These are phyloP conservation scores for Capronia coronata DNA, from an alignment of 2,329 filamentous ascomycete species.

Conservation along the genomic window DNA sequence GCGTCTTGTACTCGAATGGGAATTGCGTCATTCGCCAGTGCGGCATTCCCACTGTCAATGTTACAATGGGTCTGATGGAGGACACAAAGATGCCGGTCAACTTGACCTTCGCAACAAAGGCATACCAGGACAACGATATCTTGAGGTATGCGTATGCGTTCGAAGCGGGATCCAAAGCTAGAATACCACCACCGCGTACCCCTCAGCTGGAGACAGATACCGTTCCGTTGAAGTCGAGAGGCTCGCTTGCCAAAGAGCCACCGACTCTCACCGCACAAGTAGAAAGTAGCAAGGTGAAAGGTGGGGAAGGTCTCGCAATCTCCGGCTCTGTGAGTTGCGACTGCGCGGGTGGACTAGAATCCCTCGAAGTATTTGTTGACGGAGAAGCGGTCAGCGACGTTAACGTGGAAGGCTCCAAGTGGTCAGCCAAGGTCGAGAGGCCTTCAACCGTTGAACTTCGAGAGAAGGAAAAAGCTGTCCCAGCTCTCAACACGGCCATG, in stretches of 20 bases:
- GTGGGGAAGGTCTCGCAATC: no score
- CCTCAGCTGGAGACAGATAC: not conserved
- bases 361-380: no score
- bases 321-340: no score
- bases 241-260: not conserved
- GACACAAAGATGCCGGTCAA: conserved; percentile 28
- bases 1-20: conserved; percentile 47
- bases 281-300: no score
- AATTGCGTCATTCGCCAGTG: conserved; percentile 33
- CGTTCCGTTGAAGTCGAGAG: not conserved
- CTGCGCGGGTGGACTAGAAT: no score
- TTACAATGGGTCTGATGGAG: conserved; percentile 29
- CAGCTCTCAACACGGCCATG: no score
- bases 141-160: not conserved
- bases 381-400: no score
- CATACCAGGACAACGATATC: not conserved
- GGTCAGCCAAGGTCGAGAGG: no score
- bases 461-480: no score
- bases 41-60: conserved; percentile 28
- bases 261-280: not conserved
- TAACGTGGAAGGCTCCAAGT: no score
- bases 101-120: conserved; percentile 27
- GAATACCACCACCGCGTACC: not conserved
- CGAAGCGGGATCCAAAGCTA: not conserved
- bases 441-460: no score